phyloP scores from a whole-genome alignment of 2,329 filamentous ascomycete genomes.

The Penicillium sp. region DNA sequence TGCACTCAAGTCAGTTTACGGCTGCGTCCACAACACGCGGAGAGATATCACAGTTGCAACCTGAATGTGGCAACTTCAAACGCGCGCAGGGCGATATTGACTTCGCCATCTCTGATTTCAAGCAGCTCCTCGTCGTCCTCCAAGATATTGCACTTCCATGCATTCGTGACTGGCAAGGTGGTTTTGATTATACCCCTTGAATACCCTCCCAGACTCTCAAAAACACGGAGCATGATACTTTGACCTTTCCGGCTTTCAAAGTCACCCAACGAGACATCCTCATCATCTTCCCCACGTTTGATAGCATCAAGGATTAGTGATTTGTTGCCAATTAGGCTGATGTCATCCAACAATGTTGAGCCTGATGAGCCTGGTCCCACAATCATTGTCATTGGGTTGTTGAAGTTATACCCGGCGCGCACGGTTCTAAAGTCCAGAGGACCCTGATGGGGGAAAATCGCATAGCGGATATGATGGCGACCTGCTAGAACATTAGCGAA shows the following conservation, averaged over 20 bases:
- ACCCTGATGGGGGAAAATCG: conserved; percentile 83
- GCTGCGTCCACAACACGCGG: no score
- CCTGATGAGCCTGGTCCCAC: no score
- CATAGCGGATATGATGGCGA: conserved; percentile 82
- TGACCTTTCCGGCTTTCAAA: conserved; percentile 70
- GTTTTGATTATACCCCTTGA: conserved; percentile 72
- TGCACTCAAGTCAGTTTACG: no score
- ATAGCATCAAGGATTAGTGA: conserved; percentile 83
- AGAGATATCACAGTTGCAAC: conserved; percentile 61
- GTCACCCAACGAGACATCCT: conserved; percentile 64
- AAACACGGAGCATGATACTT: conserved; percentile 83
- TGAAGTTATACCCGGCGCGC: conserved; percentile 85
- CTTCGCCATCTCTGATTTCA: no score
- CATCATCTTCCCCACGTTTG: conserved; percentile 88
- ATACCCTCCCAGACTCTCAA: conserved; percentile 84
- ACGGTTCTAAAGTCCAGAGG: conserved; percentile 73
- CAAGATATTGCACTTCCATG: conserved; percentile 81
- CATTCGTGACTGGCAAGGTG: conserved; percentile 72
- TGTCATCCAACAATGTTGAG: conserved; percentile 66
- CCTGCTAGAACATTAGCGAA: no score
- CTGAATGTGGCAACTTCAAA: conserved; percentile 87
- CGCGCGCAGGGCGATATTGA: conserved; percentile 70
- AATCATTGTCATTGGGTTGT: conserved; percentile 80
- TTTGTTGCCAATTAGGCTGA: conserved; percentile 66
- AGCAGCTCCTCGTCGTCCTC: conserved; percentile 80